A percentile compares a stretch with the other conserved stretches of the same genome.
phyloP scores from a whole-genome alignment of 345 rosid genomes.

The Lenwebbia sp. region DNA sequence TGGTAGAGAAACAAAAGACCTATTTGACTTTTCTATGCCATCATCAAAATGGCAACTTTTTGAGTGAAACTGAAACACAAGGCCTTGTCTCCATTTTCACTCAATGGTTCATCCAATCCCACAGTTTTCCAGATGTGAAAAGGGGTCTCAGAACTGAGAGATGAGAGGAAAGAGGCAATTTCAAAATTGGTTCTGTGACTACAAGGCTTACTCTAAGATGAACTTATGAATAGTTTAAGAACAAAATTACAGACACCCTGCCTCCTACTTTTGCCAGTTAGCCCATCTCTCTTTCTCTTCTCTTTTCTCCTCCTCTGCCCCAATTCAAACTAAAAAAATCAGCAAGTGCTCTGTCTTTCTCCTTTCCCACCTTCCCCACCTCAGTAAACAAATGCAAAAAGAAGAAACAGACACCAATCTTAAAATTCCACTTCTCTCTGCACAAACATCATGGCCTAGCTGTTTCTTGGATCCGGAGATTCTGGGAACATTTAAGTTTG shows the following conservation, averaged over 20 bases:
- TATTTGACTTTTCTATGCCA: neutral
- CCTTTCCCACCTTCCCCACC: neutral
- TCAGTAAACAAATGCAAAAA: neutral
- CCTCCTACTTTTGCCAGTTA: neutral
- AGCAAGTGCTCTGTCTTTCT: neutral
- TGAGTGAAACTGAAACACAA: neutral
- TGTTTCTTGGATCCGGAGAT: conserved; percentile 85
- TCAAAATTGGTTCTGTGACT: neutral
- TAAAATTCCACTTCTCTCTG: conserved; percentile 38
- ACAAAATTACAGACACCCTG: neutral
- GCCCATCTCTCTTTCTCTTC: neutral
- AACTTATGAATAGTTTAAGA: neutral
- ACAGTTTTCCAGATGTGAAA: neutral
- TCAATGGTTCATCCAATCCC: neutral
- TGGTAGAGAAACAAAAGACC: neutral
- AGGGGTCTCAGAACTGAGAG: neutral
- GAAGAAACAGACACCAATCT: neutral
- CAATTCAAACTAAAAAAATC: neutral
- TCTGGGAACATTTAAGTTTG: conserved; percentile 22
- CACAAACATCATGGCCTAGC: conserved; percentile 56
- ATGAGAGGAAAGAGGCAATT: neutral
- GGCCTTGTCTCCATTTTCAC: neutral
- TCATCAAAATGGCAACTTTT: neutral
- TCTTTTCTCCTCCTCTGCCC: neutral
- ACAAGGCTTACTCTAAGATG: neutral